These are phyloP conservation scores for Hericium rajendrae DNA, from an alignment of 768 basidiomycete species.

Conservation along the genomic window DNA sequence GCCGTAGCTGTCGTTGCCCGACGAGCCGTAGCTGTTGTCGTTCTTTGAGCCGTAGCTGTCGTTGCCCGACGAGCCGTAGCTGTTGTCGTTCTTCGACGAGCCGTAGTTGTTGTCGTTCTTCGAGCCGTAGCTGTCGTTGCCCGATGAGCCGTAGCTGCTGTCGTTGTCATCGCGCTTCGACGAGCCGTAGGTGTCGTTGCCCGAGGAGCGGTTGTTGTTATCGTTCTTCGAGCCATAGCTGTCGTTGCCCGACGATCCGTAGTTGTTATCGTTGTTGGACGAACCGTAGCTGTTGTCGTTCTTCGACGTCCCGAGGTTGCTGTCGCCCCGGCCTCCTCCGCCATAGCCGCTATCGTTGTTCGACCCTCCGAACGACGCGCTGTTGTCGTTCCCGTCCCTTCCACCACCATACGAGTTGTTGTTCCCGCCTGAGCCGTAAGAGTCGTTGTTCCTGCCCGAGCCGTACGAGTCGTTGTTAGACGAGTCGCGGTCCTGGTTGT, in stretches of 20 bases:
- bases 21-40: constrained; percentile 4
- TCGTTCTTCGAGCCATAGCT: constrained; percentile 4
- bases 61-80: constrained; percentile 15
- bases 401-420: constrained; percentile 4
- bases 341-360: background rate
- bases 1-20: constrained; percentile 6
- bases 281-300: constrained; percentile 1
- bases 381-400: constrained; percentile 4
- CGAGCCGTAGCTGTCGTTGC: too few relatives aligned
- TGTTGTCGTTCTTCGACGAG: constrained; percentile 18
- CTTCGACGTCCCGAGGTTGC: constrained; percentile 2
- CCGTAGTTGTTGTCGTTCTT: constrained; percentile 12
- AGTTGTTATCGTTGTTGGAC: constrained; percentile 1
- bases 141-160: constrained; percentile 13
- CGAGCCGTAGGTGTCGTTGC: background rate
- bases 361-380: background rate
- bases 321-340: background rate
- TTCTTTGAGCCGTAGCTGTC: constrained; percentile 6
- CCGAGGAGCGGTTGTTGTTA: constrained; percentile 7
- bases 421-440: background rate
- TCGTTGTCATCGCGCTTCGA: constrained; percentile 3
- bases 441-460: background rate
- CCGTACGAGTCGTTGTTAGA: background rate
- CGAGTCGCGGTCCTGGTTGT: background rate
- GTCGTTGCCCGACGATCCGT: background rate